Percentiles rank a stretch among this genome's conserved stretches.
Conservation (phyloP, 495 filamentous ascomycete genomes). For the Aspergillus cristatus region DNA sequence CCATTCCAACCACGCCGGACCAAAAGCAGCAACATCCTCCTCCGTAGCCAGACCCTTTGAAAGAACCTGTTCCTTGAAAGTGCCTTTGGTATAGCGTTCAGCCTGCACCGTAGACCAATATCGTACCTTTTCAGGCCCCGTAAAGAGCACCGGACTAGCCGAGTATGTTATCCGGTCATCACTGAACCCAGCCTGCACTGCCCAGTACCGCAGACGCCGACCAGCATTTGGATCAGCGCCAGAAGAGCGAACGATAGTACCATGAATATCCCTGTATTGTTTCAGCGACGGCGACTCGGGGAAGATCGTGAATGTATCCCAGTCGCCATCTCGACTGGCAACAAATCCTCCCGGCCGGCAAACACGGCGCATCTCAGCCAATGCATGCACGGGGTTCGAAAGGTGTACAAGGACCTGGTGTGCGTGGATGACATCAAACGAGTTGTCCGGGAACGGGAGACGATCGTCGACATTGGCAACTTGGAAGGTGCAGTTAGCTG, state of each 20-base stretch:
- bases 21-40: constrained; percentile 35
- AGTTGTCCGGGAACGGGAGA: constrained; percentile 33
- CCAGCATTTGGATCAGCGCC: constrained; percentile 44
- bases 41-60: constrained; percentile 24
- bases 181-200: constrained; percentile 38
- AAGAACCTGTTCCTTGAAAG: constrained; percentile 23
- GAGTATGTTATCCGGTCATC: constrained; percentile 23
- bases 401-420: constrained; percentile 49
- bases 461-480: constrained; percentile 39
- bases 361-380: constrained; percentile 43
- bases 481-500: constrained; percentile 33
- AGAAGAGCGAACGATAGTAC: constrained; percentile 25
- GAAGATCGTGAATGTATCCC: constrained; percentile 32
- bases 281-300: constrained; percentile 34
- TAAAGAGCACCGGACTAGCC: constrained; percentile 38
- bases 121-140: constrained; percentile 28
- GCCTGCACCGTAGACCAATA: constrained; percentile 41
- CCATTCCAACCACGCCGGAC: constrained; percentile 36
- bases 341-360: constrained; percentile 43
- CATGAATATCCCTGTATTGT: constrained; percentile 32
- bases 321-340: constrained; percentile 39
- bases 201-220: constrained; percentile 39
- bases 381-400: constrained; percentile 25
- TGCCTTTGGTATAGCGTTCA: constrained; percentile 20
- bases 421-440: constrained; percentile 48